Evolutionary conservation across 202 grass and related monocot genomes (phyloP).

Genomic region (Carex sylvatica): DNA sequence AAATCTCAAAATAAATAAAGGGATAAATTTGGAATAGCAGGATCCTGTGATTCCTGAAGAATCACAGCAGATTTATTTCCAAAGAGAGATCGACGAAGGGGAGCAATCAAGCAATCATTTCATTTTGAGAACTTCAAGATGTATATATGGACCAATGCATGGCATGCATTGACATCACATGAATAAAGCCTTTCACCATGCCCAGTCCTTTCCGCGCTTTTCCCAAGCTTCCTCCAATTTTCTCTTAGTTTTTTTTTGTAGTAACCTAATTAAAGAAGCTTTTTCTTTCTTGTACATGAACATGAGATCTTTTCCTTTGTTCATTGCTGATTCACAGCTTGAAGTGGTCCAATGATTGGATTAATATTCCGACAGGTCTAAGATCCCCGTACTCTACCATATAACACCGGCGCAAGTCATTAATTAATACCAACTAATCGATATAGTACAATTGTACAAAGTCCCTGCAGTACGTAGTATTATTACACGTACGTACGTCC

Average conservation of each 20-base stretch:
- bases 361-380: conserved; percentile 9
- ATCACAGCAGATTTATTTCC: no score
- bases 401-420: background rate
- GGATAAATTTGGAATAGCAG: no score
- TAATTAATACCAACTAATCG: background rate
- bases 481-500: background rate
- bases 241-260: background rate
- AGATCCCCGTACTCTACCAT: background rate
- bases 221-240: background rate
- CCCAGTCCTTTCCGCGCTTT: background rate
- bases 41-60: no score
- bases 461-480: background rate
- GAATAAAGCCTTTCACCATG: conserved; percentile 18
- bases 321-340: background rate
- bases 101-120: background rate
- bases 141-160: background rate
- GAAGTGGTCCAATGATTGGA: conserved; percentile 15
- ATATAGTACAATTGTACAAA: background rate
- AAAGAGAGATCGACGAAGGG: background rate
- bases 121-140: background rate
- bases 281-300: background rate
- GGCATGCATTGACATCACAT: conserved; percentile 17
- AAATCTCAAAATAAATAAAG: no score
- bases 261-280: background rate
- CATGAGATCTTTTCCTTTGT: background rate